Evolutionary conservation across 371 early-diverging fungal genomes (phyloP).

Genomic region (Umbelopsis sp.): DNA sequence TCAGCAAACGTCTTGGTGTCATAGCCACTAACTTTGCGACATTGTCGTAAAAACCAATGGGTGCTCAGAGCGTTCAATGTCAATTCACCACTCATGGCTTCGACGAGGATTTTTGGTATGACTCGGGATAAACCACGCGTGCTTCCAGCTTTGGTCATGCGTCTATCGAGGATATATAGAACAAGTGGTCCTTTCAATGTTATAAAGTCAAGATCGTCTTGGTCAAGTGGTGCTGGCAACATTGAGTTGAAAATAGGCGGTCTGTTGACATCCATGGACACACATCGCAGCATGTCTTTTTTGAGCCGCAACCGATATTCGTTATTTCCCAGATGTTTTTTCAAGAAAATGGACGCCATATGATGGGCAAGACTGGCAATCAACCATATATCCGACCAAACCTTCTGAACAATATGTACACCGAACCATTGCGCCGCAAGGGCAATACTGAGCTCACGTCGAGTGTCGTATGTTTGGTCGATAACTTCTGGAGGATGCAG

Average conservation of each 20-base stretch:
- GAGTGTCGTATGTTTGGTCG: slow-evolving; percentile 86
- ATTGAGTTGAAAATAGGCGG: slow-evolving; percentile 79
- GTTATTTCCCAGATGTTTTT: slow-evolving; percentile 83
- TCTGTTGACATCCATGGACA: slow-evolving; percentile 81
- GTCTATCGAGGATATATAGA: slow-evolving; percentile 90
- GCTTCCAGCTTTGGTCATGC: slow-evolving; percentile 85
- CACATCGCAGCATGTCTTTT: slow-evolving; percentile 86
- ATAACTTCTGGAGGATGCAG: slow-evolving; percentile 78
- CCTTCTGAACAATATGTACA: slow-evolving; percentile 76
- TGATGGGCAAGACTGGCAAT: slow-evolving; percentile 79
- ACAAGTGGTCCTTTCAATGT: slow-evolving; percentile 87
- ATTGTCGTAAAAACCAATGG: slow-evolving; percentile 75
- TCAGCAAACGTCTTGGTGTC: slow-evolving; percentile 85
- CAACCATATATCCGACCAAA: slow-evolving; percentile 90
- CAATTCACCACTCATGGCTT: slow-evolving; percentile 85
- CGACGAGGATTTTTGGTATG: slow-evolving; percentile 76
- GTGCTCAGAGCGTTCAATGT: slow-evolving; percentile 78
- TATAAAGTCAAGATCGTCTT: slow-evolving; percentile 80
- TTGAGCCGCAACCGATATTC: slow-evolving; percentile 85
- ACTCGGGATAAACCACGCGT: slow-evolving; percentile 80
- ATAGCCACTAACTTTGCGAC: slow-evolving; percentile 79
- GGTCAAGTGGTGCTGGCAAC: slow-evolving; percentile 63
- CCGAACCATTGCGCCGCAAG: slow-evolving; percentile 95
- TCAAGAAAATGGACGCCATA: slow-evolving; percentile 73
- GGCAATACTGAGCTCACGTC: slow-evolving; percentile 68